phyloP scores from a whole-genome alignment of 805 yeast species.

The Teunomyces gatunensis region DNA sequence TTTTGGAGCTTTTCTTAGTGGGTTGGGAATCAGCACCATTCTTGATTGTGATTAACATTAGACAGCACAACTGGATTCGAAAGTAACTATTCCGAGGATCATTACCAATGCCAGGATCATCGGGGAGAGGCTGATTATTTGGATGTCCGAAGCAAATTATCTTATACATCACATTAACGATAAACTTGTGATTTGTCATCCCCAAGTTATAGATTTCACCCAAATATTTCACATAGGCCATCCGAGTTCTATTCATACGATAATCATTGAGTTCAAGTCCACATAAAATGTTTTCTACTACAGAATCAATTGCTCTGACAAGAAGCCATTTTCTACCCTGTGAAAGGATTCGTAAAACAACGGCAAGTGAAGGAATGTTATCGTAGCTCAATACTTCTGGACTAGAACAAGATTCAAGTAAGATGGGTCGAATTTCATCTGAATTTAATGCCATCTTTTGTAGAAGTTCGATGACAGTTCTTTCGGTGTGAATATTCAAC shows the following conservation, averaged over 20 bases:
- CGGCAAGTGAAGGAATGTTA: conserved; percentile 32
- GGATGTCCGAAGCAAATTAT: conserved; percentile 67
- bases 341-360: conserved; percentile 47
- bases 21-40: conserved; percentile 7
- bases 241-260: conserved; percentile 54
- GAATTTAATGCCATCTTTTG: conserved; percentile 48
- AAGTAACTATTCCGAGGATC: conserved; percentile 72
- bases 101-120: conserved; percentile 38
- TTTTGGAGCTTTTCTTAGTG: background rate
- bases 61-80: conserved; percentile 55
- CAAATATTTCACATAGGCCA: conserved; percentile 60
- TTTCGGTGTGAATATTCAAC: conserved; percentile 33
- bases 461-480: conserved; percentile 25
- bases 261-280: conserved; percentile 68
- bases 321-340: conserved; percentile 39
- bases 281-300: conserved; percentile 59
- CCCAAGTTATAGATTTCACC: conserved; percentile 53
- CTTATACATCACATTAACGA: conserved; percentile 53
- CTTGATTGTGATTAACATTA: conserved; percentile 20
- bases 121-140: conserved; percentile 53
- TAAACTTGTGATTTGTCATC: conserved; percentile 43
- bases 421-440: conserved; percentile 25
- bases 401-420: conserved; percentile 46
- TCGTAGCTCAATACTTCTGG: conserved; percentile 65
- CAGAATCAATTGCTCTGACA: conserved; percentile 53